Evolutionary conservation across 1,284 basidiomycete species (phyloP).

Genomic region (Vanrija sp.): DNA sequence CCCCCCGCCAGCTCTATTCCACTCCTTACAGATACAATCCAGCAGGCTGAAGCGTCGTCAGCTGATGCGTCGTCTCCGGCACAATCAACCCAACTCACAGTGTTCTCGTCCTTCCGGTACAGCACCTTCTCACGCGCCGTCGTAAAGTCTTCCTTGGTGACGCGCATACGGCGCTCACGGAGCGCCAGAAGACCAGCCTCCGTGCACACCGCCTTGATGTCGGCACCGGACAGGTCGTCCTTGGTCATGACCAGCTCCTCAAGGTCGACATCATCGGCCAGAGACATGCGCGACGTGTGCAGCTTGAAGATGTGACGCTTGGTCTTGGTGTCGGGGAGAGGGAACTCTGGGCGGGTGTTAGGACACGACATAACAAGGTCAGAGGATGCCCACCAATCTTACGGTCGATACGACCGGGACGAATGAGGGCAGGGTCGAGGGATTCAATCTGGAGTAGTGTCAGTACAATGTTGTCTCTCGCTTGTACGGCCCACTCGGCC

Average conservation of each 20-base stretch:
- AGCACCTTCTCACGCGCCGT: conserved; percentile 84
- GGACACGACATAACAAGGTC: conserved; percentile 2
- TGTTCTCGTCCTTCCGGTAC: conserved; percentile 91
- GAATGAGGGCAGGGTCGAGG: conserved; percentile 92
- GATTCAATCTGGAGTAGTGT: conserved; percentile 80
- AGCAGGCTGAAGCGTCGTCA: conserved; percentile 24
- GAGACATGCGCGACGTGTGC: conserved; percentile 94
- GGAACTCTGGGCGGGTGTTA: conserved; percentile 61
- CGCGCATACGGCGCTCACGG: conserved; percentile 92
- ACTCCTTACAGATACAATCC: conserved; percentile 40
- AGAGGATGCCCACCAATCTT: conserved; percentile 65
- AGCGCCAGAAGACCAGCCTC: conserved; percentile 94
- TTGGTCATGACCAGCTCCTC: conserved; percentile 96
- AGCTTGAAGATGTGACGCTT: conserved; percentile 97
- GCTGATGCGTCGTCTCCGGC: background rate
- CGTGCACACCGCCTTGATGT: conserved; percentile 97
- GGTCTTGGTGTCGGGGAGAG: conserved; percentile 90
- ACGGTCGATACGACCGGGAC: conserved; percentile 95
- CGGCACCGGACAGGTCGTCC: conserved; percentile 93
- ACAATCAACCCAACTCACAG: conserved; percentile 42
- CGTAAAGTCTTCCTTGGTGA: conserved; percentile 87
- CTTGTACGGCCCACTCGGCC: background rate
- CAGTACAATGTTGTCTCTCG: conserved; percentile 14
- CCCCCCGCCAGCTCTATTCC: background rate
- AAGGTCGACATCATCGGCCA: conserved; percentile 86